A percentile compares a stretch with the other conserved stretches of the same genome.
phyloP scores from a whole-genome alignment of 83 land plant genomes.

The Thuja plicata region DNA sequence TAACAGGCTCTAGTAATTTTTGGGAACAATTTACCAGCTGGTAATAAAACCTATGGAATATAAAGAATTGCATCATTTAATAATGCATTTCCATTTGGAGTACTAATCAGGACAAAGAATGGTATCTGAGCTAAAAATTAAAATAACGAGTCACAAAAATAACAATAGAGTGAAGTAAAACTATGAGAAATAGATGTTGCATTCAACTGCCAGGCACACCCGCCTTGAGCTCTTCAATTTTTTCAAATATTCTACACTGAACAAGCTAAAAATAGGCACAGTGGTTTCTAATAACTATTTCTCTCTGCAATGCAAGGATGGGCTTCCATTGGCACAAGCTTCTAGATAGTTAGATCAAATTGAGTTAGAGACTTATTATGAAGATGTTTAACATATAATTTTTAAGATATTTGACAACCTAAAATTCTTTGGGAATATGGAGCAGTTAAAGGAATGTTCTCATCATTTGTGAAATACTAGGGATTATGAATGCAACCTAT shows the following conservation, averaged over 20 bases:
- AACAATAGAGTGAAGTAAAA: not conserved
- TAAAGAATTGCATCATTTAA: too few species aligned
- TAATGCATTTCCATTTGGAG: too few species aligned
- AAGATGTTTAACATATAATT: not conserved
- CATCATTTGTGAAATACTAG: not conserved
- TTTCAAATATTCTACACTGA: not conserved
- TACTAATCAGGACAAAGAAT: too few species aligned
- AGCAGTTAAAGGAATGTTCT: not conserved
- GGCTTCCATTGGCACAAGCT: not conserved
- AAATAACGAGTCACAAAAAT: too few species aligned
- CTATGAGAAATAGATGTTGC: not conserved
- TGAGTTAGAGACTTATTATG: not conserved
- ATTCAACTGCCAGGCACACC: not conserved
- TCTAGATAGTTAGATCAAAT: not conserved
- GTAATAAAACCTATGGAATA: too few species aligned
- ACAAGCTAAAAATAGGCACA: not conserved
- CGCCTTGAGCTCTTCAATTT: not conserved
- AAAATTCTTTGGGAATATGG: not conserved
- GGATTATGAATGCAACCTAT: not conserved
- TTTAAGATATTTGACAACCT: not conserved
- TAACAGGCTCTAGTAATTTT: too few species aligned
- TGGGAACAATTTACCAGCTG: too few species aligned
- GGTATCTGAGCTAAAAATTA: too few species aligned
- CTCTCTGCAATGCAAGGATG: not conserved
- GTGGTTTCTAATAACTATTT: not conserved